phyloP scores from a whole-genome alignment of 2,329 filamentous ascomycete genomes.

The Torrubiella hemipterigena region DNA sequence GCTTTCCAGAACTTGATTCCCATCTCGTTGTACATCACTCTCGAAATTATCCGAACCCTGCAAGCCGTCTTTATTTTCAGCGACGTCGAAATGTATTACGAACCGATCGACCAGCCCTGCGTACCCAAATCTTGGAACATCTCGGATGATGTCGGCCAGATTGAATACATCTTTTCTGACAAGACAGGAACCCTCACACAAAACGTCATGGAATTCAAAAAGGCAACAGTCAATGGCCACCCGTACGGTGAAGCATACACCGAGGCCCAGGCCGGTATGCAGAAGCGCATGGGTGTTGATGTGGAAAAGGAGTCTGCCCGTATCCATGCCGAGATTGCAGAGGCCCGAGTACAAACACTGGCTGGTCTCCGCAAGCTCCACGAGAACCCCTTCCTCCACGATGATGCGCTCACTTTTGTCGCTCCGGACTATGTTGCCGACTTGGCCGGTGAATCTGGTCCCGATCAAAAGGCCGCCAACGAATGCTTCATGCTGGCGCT shows the following conservation, averaged over 20 bases:
- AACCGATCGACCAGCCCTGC: conserved; percentile 83
- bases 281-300: conserved; percentile 78
- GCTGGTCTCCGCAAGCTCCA: conserved; percentile 62
- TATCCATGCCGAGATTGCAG: conserved; percentile 66
- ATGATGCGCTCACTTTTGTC: conserved; percentile 84
- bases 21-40: conserved; percentile 92
- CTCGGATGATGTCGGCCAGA: conserved; percentile 92
- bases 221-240: conserved; percentile 90
- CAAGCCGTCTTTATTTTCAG: conserved; percentile 98
- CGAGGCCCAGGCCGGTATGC: conserved; percentile 92
- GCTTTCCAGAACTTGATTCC: conserved; percentile 98
- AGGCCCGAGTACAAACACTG: conserved; percentile 63
- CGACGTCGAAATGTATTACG: conserved; percentile 95
- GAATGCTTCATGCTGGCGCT: conserved; percentile 90
- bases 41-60: conserved; percentile 86
- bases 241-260: conserved; percentile 97
- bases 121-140: conserved; percentile 99
- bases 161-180: conserved; percentile 98
- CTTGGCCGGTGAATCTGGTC: conserved; percentile 63
- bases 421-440: conserved; percentile 83
- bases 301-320: conserved; percentile 67
- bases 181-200: conserved; percentile 95
- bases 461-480: conserved; percentile 65
- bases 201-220: conserved; percentile 99
- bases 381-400: conserved; percentile 81